Base-by-base conservation (phyloP, 2,329 filamentous ascomycete species). In the Aspergillus sclerotialis region DNA sequence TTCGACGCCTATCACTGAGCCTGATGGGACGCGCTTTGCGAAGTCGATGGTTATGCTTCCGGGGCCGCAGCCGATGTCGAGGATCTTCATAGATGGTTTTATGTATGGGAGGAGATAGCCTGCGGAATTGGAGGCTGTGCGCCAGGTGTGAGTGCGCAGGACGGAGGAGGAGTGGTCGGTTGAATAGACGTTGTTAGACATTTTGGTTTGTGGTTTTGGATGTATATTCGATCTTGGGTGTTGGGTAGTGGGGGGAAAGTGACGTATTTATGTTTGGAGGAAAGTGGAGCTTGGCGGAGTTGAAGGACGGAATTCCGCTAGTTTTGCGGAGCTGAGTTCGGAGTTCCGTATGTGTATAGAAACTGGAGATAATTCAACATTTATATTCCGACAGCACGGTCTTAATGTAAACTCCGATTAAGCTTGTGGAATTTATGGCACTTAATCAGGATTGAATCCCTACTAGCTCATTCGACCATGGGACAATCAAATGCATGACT, bases 51-150 rank as follows among this genome's bases (percentile, higher is more conserved):
- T 68, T 30, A 69, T 68, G n/a, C 53, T 59, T 6, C 64, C 65
- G 0, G 65, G 64, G 0, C 65, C 65, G 43, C 65, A 68, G 17
- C 65, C 65, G 5, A 69, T 53, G 37, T 69, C 65, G n/a, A 68
- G 58, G 36, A 69, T 53, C 14, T 40, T 50, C 49, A 58, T 55
- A 33, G 45, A 38, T 11, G 57, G 53, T 12, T 50, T 48, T 14
- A 68, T 49, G 31, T 60, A 47, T 7, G 55, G 56, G 17, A 67
- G 43, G 4, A 68, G 50, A 40, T 63, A 68, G 40, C 65, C 43
- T 11, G 58, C 56, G 10, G 57, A 61, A 40, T 63, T 62, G 30
- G 40, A 23, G 13, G 49, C 55, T 5, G 56, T 61, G 42, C 60
- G 57, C 52, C 55, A 57, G 30, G 41, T 39, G 42, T 63, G 58